Evolutionary conservation across 2,329 filamentous ascomycete genomes (phyloP).

Genomic region (Exophiala aquamarina): DNA sequence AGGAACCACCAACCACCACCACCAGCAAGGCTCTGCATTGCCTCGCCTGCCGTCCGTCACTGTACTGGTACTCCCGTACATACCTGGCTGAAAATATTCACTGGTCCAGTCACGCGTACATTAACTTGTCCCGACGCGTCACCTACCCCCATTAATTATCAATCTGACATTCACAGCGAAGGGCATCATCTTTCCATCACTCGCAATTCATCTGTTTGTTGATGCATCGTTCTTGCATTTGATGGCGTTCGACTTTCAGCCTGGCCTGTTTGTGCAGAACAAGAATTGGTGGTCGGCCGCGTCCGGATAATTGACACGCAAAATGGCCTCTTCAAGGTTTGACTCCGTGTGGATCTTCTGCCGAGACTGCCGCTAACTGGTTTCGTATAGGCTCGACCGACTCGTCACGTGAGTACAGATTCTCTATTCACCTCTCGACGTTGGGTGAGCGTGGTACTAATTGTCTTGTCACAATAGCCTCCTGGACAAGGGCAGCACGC

Average conservation of each 20-base stretch:
- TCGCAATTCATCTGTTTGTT: background rate
- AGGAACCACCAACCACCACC: too few relatives aligned
- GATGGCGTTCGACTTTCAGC: conserved; percentile 14
- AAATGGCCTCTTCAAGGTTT: conserved; percentile 28
- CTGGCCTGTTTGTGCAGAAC: conserved; percentile 4
- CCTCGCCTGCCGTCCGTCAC: too few relatives aligned
- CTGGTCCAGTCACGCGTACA: too few relatives aligned
- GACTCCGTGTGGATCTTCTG: conserved; percentile 8
- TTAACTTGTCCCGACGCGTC: too few relatives aligned
- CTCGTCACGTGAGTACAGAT: conserved; percentile 79
- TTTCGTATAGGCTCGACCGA: conserved; percentile 68
- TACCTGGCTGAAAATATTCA: too few relatives aligned
- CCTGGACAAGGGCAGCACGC: conserved; percentile 95
- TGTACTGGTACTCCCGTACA: too few relatives aligned
- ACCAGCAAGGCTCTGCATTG: too few relatives aligned
- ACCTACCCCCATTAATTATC: too few relatives aligned
- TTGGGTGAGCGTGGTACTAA: conserved; percentile 3
- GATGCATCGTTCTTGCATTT: conserved; percentile 3
- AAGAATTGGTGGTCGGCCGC: too few relatives aligned
- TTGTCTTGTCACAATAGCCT: conserved; percentile 57
- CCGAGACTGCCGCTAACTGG: conserved; percentile 17
- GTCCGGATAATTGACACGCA: too few relatives aligned
- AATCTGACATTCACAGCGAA: background rate
- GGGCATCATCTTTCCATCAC: background rate
- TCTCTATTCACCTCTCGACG: conserved; percentile 1